Evolutionary conservation across 164 flowering plant genomes (phyloP).

Genomic region (Pachysandra terminalis): DNA sequence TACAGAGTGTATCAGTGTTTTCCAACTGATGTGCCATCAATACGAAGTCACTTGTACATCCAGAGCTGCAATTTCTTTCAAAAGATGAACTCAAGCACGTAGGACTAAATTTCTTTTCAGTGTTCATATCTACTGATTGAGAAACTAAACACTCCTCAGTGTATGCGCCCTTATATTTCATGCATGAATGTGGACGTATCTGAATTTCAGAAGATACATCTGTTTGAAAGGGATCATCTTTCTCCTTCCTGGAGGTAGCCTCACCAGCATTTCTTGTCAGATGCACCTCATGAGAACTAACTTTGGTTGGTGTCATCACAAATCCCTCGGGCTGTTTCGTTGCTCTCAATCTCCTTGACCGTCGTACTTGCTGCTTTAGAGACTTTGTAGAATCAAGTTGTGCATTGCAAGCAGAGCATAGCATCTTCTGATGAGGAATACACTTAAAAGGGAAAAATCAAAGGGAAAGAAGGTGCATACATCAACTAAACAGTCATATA

Average conservation of each 20-base stretch:
- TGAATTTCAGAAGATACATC: conserved; percentile 11
- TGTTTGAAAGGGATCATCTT: background rate
- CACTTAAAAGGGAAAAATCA: background rate
- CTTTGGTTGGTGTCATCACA: background rate
- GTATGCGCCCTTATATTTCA: conserved; percentile 3
- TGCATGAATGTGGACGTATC: conserved; percentile 6
- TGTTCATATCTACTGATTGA: background rate
- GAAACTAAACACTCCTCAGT: conserved; percentile 14
- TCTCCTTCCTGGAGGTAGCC: conserved; percentile 7
- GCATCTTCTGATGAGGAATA: conserved; percentile 9
- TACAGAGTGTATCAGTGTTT: conserved; percentile 12
- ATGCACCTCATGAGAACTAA: conserved; percentile 7
- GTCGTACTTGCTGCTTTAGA: conserved; percentile 3
- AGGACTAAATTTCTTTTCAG: conserved; percentile 3
- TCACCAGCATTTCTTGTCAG: conserved; percentile 5
- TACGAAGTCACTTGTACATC: conserved; percentile 3
- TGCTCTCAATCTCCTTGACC: conserved; percentile 10
- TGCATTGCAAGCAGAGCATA: conserved; percentile 11
- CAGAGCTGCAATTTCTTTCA: conserved; percentile 14
- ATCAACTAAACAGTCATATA: background rate
- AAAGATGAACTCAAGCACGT: background rate
- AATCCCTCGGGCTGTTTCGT: conserved; percentile 9
- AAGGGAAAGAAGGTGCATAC: background rate
- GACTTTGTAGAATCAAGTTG: conserved; percentile 5
- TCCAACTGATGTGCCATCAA: conserved; percentile 5